phyloP scores from a whole-genome alignment of 2,329 filamentous ascomycete genomes.

The Venturia nashicola region DNA sequence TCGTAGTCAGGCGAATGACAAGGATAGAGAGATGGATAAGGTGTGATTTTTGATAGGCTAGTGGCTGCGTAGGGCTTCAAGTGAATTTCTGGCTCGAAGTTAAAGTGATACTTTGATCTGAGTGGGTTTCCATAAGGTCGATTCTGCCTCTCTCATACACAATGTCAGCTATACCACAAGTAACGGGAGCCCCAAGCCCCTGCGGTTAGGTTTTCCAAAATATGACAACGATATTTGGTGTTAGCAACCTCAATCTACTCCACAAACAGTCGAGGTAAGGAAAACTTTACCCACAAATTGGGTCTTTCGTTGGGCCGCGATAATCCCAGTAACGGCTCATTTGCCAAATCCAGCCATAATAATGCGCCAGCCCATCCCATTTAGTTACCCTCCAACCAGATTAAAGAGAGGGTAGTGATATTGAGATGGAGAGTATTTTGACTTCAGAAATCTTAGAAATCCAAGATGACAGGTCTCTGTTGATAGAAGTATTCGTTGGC shows the following conservation, averaged over 20 bases:
- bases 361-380: no score
- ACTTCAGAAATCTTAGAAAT: no score
- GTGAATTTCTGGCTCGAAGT: neutral
- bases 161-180: neutral
- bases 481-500: no score
- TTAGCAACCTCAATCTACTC: neutral
- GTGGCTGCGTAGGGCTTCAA: neutral
- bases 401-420: no score
- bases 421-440: no score
- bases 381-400: no score
- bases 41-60: neutral
- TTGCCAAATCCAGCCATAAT: neutral
- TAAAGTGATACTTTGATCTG: neutral
- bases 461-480: no score
- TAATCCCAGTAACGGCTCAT: no score
- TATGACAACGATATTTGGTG: neutral
- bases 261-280: neutral
- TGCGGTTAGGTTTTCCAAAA: neutral
- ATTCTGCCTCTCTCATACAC: neutral
- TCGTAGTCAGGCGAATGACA: neutral
- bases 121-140: neutral
- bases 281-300: neutral
- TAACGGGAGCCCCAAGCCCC: neutral
- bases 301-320: no score
- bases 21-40: neutral